These are phyloP conservation scores for Hyaloscypha finlandica DNA, from an alignment of 495 filamentous ascomycete genomes.

Conservation along the genomic window DNA sequence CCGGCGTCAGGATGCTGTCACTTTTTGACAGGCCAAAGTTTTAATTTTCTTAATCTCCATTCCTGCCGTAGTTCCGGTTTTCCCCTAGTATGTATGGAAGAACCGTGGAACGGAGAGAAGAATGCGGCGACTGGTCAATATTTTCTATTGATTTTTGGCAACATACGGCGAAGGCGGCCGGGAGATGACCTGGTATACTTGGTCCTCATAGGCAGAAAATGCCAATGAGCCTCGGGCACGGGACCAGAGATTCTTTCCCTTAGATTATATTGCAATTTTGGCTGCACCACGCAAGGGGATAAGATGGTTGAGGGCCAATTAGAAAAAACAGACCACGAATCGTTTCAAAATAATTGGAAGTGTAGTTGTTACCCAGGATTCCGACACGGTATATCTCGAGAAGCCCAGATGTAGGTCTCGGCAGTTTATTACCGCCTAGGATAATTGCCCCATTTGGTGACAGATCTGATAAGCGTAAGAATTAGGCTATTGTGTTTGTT, in stretches of 20 bases:
- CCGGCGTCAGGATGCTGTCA: neutral
- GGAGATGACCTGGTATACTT: neutral
- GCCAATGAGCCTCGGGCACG: slow-evolving; percentile 1
- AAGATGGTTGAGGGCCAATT: neutral
- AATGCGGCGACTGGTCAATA: slow-evolving; percentile 5
- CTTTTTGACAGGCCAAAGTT: neutral
- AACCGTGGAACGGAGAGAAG: neutral
- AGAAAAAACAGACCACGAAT: neutral
- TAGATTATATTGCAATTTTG: slow-evolving; percentile 11
- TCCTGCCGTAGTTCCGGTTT: slow-evolving; percentile 1
- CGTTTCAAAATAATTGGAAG: slow-evolving; percentile 3
- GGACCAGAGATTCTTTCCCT: slow-evolving; percentile 2
- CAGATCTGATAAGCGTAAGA: neutral
- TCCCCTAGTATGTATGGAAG: neutral
- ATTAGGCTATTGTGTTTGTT: neutral
- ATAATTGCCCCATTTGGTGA: neutral
- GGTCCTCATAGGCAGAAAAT: slow-evolving; percentile 2
- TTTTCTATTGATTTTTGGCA: neutral
- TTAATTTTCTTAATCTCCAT: slow-evolving; percentile 3
- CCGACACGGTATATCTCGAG: neutral
- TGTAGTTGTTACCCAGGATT: neutral
- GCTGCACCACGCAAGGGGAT: neutral
- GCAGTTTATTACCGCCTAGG: neutral
- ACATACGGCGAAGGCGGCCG: neutral
- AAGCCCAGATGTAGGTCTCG: neutral